A percentile compares a stretch with the other conserved stretches of the same genome.
Evolutionary conservation across 352 stramenopile genomes (phyloP).

Genomic region (Globisporangium ultimum): DNA sequence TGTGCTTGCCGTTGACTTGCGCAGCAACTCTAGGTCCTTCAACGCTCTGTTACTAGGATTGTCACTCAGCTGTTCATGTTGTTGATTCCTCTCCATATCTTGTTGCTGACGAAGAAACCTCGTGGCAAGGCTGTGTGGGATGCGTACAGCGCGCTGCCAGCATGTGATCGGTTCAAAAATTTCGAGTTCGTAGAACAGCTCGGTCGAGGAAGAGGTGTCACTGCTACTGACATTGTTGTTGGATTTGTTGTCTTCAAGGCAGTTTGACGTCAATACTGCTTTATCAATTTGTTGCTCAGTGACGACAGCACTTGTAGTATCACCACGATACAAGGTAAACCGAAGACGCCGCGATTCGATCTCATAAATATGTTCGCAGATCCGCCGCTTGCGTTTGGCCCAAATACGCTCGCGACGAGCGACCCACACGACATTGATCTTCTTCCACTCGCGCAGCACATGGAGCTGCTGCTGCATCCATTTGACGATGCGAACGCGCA

Average conservation of each 20-base stretch:
- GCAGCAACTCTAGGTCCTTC: not conserved
- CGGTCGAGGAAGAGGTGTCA: no score
- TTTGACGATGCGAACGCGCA: slow-evolving; percentile 36
- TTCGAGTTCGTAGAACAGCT: slow-evolving; percentile 9
- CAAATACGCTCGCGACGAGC: slow-evolving; percentile 39
- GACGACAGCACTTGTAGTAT: no score
- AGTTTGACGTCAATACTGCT: slow-evolving; percentile 21
- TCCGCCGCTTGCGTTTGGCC: slow-evolving; percentile 32
- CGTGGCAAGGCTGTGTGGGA: not conserved
- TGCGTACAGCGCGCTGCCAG: slow-evolving; percentile 1
- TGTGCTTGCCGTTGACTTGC: not conserved
- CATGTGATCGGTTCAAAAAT: slow-evolving; percentile 12
- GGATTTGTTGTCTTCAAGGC: no score
- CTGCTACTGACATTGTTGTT: no score
- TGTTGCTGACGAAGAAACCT: slow-evolving; percentile 1
- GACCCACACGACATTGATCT: slow-evolving; percentile 36
- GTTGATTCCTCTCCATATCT: not conserved
- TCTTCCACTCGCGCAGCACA: slow-evolving; percentile 45
- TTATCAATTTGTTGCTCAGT: not conserved
- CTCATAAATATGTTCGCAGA: slow-evolving; percentile 23
- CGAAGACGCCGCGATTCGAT: slow-evolving; percentile 28
- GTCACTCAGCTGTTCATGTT: no score
- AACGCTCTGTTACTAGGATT: no score
- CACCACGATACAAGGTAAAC: slow-evolving; percentile 37
- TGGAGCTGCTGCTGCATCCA: slow-evolving; percentile 50